A percentile compares a stretch with the other conserved stretches of the same genome.
phyloP scores from a whole-genome alignment of 2,329 filamentous ascomycete species.

The Ceratocystis cubensis region DNA sequence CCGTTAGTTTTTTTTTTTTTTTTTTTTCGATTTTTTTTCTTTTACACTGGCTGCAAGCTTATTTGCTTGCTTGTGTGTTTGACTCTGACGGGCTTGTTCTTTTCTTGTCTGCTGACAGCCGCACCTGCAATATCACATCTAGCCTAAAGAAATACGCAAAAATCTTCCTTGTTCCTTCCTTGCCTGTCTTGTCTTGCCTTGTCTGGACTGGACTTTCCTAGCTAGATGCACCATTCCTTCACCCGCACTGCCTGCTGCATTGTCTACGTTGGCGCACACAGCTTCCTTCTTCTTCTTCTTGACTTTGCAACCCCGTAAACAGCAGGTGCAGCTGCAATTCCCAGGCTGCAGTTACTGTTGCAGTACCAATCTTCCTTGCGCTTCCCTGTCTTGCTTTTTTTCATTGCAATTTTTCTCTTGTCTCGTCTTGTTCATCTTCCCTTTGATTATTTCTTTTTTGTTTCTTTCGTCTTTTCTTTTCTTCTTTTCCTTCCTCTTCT shows the following conservation, averaged over 20 bases:
- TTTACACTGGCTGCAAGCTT: neutral
- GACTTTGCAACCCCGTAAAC: neutral
- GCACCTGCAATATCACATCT: too few species aligned
- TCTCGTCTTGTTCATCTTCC: conserved; percentile 3
- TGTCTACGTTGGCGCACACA: neutral
- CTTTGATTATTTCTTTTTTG: neutral
- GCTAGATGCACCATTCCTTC: neutral
- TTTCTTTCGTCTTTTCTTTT: conserved; percentile 5
- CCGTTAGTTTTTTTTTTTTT: neutral
- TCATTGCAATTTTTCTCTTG: neutral
- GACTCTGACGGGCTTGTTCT: neutral
- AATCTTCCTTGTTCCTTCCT: neutral
- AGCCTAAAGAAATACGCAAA: too few species aligned
- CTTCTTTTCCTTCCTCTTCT: neutral
- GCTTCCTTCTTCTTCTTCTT: neutral
- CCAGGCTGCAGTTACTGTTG: conserved; percentile 1
- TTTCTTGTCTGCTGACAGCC: too few species aligned
- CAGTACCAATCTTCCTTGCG: neutral
- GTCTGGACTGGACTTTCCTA: neutral
- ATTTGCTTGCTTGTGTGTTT: neutral
- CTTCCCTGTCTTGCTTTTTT: neutral
- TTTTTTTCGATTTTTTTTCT: neutral
- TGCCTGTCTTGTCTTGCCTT: neutral
- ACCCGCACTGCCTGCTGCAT: neutral
- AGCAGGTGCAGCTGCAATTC: neutral